Evolutionary conservation across 2,329 filamentous ascomycete genomes (phyloP).

Genomic region (Penicillium sp.): DNA sequence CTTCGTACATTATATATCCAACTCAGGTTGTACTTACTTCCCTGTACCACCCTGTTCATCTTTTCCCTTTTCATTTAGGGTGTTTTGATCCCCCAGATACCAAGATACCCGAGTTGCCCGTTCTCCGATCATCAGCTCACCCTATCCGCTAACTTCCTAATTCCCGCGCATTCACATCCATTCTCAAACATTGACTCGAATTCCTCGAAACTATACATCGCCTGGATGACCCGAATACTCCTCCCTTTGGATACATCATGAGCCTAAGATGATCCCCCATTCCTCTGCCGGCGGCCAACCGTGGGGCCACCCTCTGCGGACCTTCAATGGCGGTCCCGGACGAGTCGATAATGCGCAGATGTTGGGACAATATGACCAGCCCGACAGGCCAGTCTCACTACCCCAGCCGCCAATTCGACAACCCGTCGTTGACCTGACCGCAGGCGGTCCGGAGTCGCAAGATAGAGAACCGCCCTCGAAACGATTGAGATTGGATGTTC

Average conservation of each 20-base stretch:
- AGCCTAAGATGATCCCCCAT: constrained; percentile 42
- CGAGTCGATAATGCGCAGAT: constrained; percentile 27
- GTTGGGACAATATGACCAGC: constrained; percentile 22
- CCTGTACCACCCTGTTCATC: not conserved
- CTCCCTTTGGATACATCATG: constrained; percentile 34
- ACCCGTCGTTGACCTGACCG: constrained; percentile 39
- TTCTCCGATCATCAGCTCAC: constrained; percentile 2
- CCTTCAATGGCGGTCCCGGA: constrained; percentile 30
- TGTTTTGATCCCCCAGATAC: not conserved
- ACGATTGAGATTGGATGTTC: constrained; percentile 36
- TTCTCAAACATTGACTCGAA: not conserved
- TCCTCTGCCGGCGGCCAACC: constrained; percentile 40
- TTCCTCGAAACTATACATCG: not conserved
- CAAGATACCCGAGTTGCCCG: constrained; percentile 1
- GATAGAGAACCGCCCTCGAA: constrained; percentile 39
- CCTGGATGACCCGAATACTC: constrained; percentile 25
- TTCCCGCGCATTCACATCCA: not conserved
- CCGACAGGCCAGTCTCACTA: constrained; percentile 25
- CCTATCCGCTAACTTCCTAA: not conserved
- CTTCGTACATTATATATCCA: not conserved
- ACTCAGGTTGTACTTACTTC: not conserved
- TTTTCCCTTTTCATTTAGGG: not conserved
- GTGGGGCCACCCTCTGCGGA: constrained; percentile 36
- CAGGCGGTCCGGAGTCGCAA: constrained; percentile 27
- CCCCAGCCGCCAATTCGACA: constrained; percentile 26